Base-by-base conservation (phyloP, 805 yeast species). In the Pichia membranifaciens region DNA sequence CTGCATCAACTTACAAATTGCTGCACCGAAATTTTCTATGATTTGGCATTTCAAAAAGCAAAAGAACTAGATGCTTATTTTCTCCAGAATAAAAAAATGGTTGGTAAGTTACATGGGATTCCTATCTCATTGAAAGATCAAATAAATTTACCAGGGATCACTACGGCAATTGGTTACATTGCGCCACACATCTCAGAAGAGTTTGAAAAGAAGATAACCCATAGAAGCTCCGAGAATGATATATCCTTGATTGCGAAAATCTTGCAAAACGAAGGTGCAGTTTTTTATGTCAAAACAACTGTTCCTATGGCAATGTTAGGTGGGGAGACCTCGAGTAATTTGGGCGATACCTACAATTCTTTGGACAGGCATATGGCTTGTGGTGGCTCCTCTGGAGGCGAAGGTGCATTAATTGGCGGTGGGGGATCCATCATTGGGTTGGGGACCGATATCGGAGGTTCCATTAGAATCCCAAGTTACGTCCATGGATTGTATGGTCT, bases 341-440 rank as follows among this genome's bases (percentile, higher is more conserved):
- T 20, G 70, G 71, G 72, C 10, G 52, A 54, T 29, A 65, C 74
- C n/a, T 49, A 48, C 28, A 70, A 71, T 51, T 65, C 73, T 1
- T 53, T 64, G 50, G 70, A 72, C 53, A 58, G 69, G 54, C 58
- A 57, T 9, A 57, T 64, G 50, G 53, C 70, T 15, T 55, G 69
- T 8, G 76, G 76, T 41, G 76, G 76, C 9, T 70, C 74, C 3
- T 69, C 74, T 6, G 74, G 75, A 7, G 76, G 76, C 28, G 76
- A 72, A 54, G 76, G 73, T 37, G 59, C 70, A 0, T 48, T 68
- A 15, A 47, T 64, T 20, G 64, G 62, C 0, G 58, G 58, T 13
- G 48, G 55, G 9, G 72, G 66, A 1, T 59, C 69, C 3, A 47
- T 66, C 1, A 50, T 70, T 41, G 72, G 72, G 1, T 34, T 69